These are phyloP conservation scores for Epichloe typhina DNA, from an alignment of 2,329 filamentous ascomycete genomes.

Conservation along the genomic window DNA sequence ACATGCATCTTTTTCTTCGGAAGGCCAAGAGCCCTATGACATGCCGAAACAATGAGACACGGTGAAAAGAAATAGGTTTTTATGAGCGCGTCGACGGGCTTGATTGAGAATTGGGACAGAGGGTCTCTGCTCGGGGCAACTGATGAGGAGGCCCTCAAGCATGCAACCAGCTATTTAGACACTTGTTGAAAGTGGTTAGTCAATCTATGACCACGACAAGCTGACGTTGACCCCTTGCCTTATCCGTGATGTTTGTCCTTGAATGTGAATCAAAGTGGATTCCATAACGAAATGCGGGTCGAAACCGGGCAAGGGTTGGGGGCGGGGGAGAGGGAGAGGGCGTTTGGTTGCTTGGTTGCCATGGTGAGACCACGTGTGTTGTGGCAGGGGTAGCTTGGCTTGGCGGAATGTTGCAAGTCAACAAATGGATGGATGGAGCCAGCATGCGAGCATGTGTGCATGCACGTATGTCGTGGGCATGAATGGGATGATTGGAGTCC, in stretches of 20 bases:
- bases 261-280: too few relatives aligned
- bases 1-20: background rate
- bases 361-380: conserved; percentile 21
- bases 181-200: too few relatives aligned
- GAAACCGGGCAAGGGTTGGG: background rate
- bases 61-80: background rate
- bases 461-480: background rate
- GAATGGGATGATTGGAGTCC: too few relatives aligned
- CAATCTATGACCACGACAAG: too few relatives aligned
- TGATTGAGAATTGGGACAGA: background rate
- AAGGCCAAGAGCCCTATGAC: background rate
- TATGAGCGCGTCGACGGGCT: background rate
- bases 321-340: too few relatives aligned
- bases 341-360: conserved; percentile 12
- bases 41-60: background rate
- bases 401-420: conserved; percentile 9
- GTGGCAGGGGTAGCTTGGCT: background rate
- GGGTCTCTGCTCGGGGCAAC: too few relatives aligned
- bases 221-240: too few relatives aligned
- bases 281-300: background rate
- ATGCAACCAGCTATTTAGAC: too few relatives aligned
- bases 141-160: too few relatives aligned
- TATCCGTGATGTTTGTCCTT: too few relatives aligned
- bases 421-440: conserved; percentile 11
- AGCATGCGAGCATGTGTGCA: background rate